Evolutionary conservation across 73 alveolate genomes (phyloP).

Genomic region (Breviolum minutum): DNA sequence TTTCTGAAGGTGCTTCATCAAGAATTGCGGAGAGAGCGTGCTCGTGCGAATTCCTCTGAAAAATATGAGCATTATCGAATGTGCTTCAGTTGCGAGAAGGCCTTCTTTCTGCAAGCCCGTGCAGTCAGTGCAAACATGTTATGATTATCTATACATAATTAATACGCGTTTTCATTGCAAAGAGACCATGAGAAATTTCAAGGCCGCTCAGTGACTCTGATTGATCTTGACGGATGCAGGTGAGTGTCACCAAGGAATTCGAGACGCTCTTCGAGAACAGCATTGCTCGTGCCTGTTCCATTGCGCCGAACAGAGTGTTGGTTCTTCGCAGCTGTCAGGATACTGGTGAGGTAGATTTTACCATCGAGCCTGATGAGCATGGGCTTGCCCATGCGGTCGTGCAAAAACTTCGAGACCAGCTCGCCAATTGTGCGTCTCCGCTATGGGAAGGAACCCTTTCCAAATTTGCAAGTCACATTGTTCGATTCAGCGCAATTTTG

Average conservation of each 20-base stretch:
- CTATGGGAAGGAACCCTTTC: conserved; percentile 59
- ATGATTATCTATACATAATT: too few relatives aligned
- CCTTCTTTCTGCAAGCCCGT: background rate
- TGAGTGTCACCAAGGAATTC: conserved; percentile 44
- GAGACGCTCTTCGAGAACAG: conserved; percentile 47
- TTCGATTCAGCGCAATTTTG: conserved; percentile 32
- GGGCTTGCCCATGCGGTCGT: background rate
- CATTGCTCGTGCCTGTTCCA: conserved; percentile 58
- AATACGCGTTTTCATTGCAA: too few relatives aligned
- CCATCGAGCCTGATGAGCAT: conserved; percentile 6
- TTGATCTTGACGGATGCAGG: background rate
- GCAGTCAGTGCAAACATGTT: background rate
- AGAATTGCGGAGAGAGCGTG: conserved; percentile 47
- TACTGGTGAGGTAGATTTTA: conserved; percentile 73
- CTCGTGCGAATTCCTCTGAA: conserved; percentile 56
- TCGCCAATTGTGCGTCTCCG: conserved; percentile 16
- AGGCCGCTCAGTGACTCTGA: background rate
- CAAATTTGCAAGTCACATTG: conserved; percentile 31
- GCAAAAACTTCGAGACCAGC: conserved; percentile 16
- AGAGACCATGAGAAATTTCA: too few relatives aligned
- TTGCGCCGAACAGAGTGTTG: conserved; percentile 27
- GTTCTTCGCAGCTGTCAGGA: conserved; percentile 22
- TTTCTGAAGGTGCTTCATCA: conserved; percentile 61
- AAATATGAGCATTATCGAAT: conserved; percentile 44
- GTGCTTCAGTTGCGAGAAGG: conserved; percentile 48